Evolutionary conservation across 371 early-diverging fungal species (phyloP).

Genomic region (Mucor saturninus): DNA sequence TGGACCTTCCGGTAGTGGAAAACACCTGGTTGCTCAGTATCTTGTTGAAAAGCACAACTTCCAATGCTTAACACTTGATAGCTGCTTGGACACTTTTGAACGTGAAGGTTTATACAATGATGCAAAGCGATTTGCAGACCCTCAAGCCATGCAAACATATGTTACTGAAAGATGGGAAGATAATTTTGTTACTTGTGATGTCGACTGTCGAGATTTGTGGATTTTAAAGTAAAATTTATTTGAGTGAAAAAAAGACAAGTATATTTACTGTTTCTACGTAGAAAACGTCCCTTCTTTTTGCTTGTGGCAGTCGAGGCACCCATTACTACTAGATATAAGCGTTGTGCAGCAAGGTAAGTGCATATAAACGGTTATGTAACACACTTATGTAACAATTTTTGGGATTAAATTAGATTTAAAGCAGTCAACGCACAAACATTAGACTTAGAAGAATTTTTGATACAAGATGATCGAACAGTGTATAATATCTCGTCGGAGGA

Average conservation of each 20-base stretch:
- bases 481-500: constrained; percentile 39
- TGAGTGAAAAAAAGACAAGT: background rate
- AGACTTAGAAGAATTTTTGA: constrained; percentile 39
- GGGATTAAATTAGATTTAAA: constrained; percentile 1
- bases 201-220: constrained; percentile 44
- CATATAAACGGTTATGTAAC: background rate
- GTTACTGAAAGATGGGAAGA: constrained; percentile 73
- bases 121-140: constrained; percentile 42
- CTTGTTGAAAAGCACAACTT: constrained; percentile 63
- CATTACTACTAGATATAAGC: constrained; percentile 63
- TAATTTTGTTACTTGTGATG: constrained; percentile 74
- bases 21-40: constrained; percentile 67
- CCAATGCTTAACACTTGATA: constrained; percentile 28
- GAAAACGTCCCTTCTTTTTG: constrained; percentile 89
- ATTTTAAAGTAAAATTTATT: constrained; percentile 31
- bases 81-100: constrained; percentile 2
- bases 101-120: constrained; percentile 12
- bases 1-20: constrained; percentile 78
- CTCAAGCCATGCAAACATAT: constrained; percentile 58
- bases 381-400: background rate
- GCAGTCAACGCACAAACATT: background rate
- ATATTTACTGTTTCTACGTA: constrained; percentile 23
- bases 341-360: constrained; percentile 51
- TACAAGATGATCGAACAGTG: constrained; percentile 44
- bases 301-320: constrained; percentile 87